phyloP scores from a whole-genome alignment of 2,329 filamentous ascomycete species.

The Colletotrichum sansevieriae region DNA sequence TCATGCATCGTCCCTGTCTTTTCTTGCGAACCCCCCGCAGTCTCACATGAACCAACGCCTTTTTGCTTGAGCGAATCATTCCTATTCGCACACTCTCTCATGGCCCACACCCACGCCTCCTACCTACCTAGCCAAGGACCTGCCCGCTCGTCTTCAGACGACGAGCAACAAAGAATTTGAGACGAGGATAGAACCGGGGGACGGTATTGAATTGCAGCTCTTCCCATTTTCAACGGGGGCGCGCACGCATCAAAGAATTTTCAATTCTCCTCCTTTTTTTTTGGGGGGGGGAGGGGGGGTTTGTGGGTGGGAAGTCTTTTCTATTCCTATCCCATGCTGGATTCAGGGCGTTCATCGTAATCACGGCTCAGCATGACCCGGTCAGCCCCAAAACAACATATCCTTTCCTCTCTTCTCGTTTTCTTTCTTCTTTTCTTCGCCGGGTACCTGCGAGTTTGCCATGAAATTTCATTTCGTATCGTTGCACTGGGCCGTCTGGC shows the following conservation, averaged over 20 bases:
- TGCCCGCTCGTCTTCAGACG: background rate
- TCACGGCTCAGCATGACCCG: slow-evolving; percentile 25
- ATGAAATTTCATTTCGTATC: slow-evolving; percentile 23
- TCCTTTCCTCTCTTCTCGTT: slow-evolving; percentile 7
- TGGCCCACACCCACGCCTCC: background rate
- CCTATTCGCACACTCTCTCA: slow-evolving; percentile 2
- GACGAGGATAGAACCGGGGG: background rate
- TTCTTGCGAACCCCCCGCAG: too few relatives aligned
- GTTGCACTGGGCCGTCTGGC: slow-evolving; percentile 14
- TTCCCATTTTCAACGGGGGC: background rate
- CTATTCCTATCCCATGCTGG: slow-evolving; percentile 3
- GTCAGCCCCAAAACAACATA: slow-evolving; percentile 17
- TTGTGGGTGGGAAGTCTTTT: background rate
- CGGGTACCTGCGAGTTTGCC: slow-evolving; percentile 22
- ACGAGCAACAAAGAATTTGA: background rate
- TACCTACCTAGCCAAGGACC: background rate
- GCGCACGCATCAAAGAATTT: background rate
- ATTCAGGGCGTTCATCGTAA: slow-evolving; percentile 30
- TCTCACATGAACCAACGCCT: slow-evolving; percentile 30
- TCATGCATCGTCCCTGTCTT: slow-evolving; percentile 3
- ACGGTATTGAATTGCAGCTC: background rate
- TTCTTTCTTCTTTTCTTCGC: slow-evolving; percentile 21
- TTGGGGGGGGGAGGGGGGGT: too few relatives aligned
- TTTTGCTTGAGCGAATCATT: slow-evolving; percentile 12
- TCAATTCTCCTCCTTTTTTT: too few relatives aligned